Percentiles rank a stretch among this genome's conserved stretches.
phyloP scores from a whole-genome alignment of 345 rosid genomes.

The Salix arbutifolia region DNA sequence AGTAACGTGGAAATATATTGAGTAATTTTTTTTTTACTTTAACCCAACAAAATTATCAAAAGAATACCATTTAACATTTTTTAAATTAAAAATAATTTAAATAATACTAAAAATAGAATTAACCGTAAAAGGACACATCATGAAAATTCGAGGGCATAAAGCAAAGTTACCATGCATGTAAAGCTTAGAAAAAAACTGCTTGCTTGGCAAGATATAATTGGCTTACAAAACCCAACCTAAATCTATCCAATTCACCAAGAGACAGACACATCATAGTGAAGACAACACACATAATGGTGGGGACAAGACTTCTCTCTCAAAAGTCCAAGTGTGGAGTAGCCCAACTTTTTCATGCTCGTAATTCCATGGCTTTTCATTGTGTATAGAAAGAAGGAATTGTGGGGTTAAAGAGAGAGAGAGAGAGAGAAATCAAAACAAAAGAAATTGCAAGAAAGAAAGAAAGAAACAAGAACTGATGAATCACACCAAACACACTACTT shows the following conservation, averaged over 20 bases:
- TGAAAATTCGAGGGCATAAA: not conserved
- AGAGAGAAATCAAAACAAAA: not conserved
- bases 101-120: too few species aligned
- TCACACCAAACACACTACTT: not conserved
- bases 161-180: not conserved
- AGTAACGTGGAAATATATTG: too few species aligned
- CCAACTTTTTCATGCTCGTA: not conserved
- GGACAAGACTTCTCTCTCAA: not conserved
- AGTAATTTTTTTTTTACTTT: too few species aligned
- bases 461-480: not conserved
- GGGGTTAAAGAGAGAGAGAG: not conserved
- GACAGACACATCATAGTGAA: not conserved
- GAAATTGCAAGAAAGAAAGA: not conserved
- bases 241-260: not conserved
- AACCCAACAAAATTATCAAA: too few species aligned
- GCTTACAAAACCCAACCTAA: not conserved
- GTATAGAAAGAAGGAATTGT: not conserved
- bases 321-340: not conserved
- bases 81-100: too few species aligned
- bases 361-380: not conserved
- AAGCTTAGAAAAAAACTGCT: not conserved
- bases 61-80: too few species aligned
- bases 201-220: not conserved
- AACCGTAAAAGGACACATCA: too few species aligned
- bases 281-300: not conserved